These are phyloP conservation scores for Penicillium decumbens DNA, from an alignment of 2,329 filamentous ascomycete species.

Conservation along the genomic window DNA sequence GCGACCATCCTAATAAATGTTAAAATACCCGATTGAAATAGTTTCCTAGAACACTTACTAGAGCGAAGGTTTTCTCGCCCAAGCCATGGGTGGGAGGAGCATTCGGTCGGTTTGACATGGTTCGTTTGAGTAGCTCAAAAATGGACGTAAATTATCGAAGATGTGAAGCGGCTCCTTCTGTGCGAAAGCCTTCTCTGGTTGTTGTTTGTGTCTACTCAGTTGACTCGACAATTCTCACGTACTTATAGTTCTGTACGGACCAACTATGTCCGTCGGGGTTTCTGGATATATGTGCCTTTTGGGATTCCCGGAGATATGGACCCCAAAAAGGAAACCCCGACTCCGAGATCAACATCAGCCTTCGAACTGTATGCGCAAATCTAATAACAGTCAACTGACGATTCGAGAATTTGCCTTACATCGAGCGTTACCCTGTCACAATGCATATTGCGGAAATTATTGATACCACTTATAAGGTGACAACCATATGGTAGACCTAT, in stretches of 20 bases:
- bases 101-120: neutral
- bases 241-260: neutral
- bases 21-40: neutral
- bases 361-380: too few relatives aligned
- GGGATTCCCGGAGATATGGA: neutral
- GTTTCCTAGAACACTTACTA: neutral
- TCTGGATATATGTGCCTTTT: neutral
- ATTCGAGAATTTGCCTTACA: too few relatives aligned
- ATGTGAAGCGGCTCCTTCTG: neutral
- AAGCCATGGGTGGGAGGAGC: neutral
- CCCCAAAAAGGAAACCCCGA: neutral
- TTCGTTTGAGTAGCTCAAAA: neutral
- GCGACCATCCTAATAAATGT: conserved; percentile 54
- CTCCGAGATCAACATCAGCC: neutral
- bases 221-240: neutral
- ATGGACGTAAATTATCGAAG: neutral
- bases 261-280: neutral
- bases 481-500: too few relatives aligned
- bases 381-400: too few relatives aligned
- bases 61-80: neutral
- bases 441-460: too few relatives aligned
- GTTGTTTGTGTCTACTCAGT: neutral
- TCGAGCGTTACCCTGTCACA: too few relatives aligned
- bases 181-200: neutral
- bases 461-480: too few relatives aligned